Base-by-base conservation (phyloP, 2,329 filamentous ascomycete genomes). In the Penicillium paneum region DNA sequence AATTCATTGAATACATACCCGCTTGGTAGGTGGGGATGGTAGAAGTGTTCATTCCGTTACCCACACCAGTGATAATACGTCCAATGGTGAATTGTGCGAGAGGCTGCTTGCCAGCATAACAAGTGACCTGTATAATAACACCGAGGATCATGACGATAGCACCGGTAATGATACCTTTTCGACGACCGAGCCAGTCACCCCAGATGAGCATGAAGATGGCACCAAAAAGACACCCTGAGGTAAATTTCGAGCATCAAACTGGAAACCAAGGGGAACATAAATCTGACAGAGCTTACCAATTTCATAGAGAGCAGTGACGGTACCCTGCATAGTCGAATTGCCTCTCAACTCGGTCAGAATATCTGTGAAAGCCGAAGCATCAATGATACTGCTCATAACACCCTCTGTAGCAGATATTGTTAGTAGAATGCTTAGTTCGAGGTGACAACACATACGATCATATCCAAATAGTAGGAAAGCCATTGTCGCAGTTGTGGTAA, bases 401-500 rank as follows among this genome's bases (percentile, higher is more conserved):
- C 60, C 63, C 59, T 65, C 56, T 63, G 12, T 17, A 8, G 8
- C 8, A 19, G 17, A n/a, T n/a, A 24, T 12, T 15, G 19, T 52
- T n/a, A 52, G 49, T 24, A 31, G 13, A n/a, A 8, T 2, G 3
- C 21, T 24, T 15, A 11, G 21, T 13, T 35, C 2, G 19, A 10
- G 21, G 7, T n/a, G 13, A 15, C 3, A 13, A 6, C 8, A 40
- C 49, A 38, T 38, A 73, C 68, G 81, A 55, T 83, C 79, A 60
- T 82, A 83, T 40, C 80, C 80, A 56, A 83, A 82, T 17, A 83
- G 77, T 13, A 83, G 68, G 69, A 85, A 84, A 4, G 81, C 82
- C 7, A 48, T 43, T 7, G 51, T 53, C 21, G 51, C 44, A 34
- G 44, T 43, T 24, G 44, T 53, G 17, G 19, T 34, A 13, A 48